Evolutionary conservation across 306 rosid genomes (phyloP).

Genomic region (Pterocarpus macrocarpus): DNA sequence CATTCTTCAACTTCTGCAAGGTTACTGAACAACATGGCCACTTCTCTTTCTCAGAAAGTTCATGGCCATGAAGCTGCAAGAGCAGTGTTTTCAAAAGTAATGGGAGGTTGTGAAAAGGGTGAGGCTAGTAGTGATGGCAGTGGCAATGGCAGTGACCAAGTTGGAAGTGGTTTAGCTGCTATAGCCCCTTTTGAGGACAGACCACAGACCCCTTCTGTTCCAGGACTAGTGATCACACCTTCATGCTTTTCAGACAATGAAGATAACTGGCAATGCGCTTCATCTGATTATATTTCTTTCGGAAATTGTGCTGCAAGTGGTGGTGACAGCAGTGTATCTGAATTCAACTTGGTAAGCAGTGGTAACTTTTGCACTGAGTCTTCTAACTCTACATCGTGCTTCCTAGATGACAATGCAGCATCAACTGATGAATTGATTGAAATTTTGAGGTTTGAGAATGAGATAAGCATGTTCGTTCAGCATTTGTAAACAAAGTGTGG

Average conservation of each 20-base stretch:
- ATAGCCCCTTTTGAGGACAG: too few relatives aligned
- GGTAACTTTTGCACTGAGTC: constrained; percentile 1
- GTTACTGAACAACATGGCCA: constrained; percentile 44
- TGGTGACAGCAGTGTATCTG: neutral
- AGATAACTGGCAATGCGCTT: constrained; percentile 34
- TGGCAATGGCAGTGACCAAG: constrained; percentile 9
- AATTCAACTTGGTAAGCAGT: constrained; percentile 7
- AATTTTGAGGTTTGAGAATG: constrained; percentile 24
- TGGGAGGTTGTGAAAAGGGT: constrained; percentile 4
- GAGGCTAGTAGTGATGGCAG: constrained; percentile 9
- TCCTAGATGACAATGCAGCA: constrained; percentile 11
- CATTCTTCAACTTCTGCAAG: constrained; percentile 12
- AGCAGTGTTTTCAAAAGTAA: neutral
- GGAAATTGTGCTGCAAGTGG: constrained; percentile 3
- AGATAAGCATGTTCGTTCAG: constrained; percentile 24
- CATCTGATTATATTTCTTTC: constrained; percentile 19
- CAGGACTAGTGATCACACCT: constrained; percentile 4
- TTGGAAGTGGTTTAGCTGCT: neutral
- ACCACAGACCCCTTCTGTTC: neutral
- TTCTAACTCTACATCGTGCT: constrained; percentile 8
- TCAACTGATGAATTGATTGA: neutral
- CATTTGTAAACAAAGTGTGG: neutral
- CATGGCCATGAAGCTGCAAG: constrained; percentile 25
- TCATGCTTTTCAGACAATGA: constrained; percentile 26
- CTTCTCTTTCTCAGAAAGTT: constrained; percentile 21